These are phyloP conservation scores for Pseudohalonectria lignicola DNA, from an alignment of 2,329 filamentous ascomycete genomes.

Conservation along the genomic window DNA sequence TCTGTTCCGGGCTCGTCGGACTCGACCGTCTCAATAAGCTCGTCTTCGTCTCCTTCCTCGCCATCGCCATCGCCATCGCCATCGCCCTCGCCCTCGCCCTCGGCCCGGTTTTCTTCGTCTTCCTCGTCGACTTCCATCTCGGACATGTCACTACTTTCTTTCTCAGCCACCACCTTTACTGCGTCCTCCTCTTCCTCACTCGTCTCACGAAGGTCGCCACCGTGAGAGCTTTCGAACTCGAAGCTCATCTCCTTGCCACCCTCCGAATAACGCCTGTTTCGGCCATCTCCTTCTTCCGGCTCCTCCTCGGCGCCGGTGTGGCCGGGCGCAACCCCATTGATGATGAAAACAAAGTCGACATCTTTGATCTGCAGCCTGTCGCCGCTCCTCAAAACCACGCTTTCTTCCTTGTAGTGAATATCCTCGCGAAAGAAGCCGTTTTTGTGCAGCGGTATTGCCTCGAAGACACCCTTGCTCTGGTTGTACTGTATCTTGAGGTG, in stretches of 20 bases:
- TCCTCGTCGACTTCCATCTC: slow-evolving; percentile 14
- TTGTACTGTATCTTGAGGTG: slow-evolving; percentile 67
- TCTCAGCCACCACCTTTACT: too few relatives aligned
- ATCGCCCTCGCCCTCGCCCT: slow-evolving; percentile 17
- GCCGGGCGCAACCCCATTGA: slow-evolving; percentile 51
- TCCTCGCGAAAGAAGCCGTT: slow-evolving; percentile 64
- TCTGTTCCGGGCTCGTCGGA: slow-evolving; percentile 14
- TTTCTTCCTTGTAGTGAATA: slow-evolving; percentile 40
- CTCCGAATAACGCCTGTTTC: slow-evolving; percentile 36
- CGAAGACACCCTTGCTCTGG: slow-evolving; percentile 48
- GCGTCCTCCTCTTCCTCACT: slow-evolving; percentile 34
- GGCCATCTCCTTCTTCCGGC: slow-evolving; percentile 36
- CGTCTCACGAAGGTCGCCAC: slow-evolving; percentile 44
- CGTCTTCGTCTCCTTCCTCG: slow-evolving; percentile 15
- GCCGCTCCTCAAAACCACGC: slow-evolving; percentile 50
- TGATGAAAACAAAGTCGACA: slow-evolving; percentile 55
- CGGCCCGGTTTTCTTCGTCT: slow-evolving; percentile 12
- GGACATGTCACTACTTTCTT: too few relatives aligned
- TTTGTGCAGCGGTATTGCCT: slow-evolving; percentile 47
- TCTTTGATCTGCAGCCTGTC: slow-evolving; percentile 62
- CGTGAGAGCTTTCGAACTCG: slow-evolving; percentile 54
- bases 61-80: slow-evolving; percentile 13
- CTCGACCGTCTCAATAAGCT: slow-evolving; percentile 20
- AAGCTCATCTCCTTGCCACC: slow-evolving; percentile 64
- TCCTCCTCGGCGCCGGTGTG: slow-evolving; percentile 50